Conservation (phyloP, 1,284 basidiomycete genomes). For the Fomitopsis pinicola region DNA sequence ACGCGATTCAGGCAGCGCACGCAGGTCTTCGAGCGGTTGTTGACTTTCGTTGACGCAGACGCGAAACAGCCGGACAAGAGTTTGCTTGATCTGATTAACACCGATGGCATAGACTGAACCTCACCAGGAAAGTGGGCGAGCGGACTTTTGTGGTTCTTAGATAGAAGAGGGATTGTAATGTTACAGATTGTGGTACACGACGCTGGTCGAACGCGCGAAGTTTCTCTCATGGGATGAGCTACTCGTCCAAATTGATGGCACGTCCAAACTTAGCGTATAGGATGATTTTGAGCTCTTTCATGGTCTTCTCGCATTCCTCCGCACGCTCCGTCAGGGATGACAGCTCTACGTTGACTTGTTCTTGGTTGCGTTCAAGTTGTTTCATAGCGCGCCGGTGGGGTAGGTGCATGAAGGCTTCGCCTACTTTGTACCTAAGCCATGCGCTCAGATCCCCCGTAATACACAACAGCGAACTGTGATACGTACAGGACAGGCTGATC, state of each 20-base stretch:
- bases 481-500: constrained; percentile 73
- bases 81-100: constrained; percentile 27
- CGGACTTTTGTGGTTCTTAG: background rate
- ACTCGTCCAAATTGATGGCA: constrained; percentile 89
- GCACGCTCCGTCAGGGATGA: constrained; percentile 49
- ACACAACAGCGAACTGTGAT: constrained; percentile 2
- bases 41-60: constrained; percentile 56
- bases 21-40: constrained; percentile 61
- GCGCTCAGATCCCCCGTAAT: too few species aligned
- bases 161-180: background rate
- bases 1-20: constrained; percentile 55
- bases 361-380: constrained; percentile 72
- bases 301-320: constrained; percentile 75
- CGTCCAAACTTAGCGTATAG: constrained; percentile 92
- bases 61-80: constrained; percentile 56
- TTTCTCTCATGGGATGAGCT: background rate
- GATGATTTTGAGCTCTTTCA: constrained; percentile 86
- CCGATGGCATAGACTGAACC: constrained; percentile 8
- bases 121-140: background rate
- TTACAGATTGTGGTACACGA: background rate
- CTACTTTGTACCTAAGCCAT: constrained; percentile 74
- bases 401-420: constrained; percentile 86
- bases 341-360: constrained; percentile 57
- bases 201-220: background rate
- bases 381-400: constrained; percentile 67